Evolutionary conservation across 2,329 filamentous ascomycete species (phyloP).

Genomic region (Aspergillus quadricinctus): DNA sequence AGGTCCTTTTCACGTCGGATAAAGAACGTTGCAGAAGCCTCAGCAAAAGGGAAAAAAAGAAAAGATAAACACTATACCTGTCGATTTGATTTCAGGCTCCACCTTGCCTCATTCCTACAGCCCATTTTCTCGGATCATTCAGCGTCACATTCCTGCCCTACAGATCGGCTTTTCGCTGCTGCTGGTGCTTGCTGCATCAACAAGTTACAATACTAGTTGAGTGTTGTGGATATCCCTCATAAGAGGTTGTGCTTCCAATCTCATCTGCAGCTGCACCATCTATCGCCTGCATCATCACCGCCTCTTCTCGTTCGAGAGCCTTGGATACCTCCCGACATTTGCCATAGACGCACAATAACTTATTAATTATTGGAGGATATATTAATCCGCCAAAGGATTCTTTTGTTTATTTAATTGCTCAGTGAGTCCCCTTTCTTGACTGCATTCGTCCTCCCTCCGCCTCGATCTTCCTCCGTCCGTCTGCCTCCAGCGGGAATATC

Average conservation of each 20-base stretch:
- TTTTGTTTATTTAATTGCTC: slow-evolving; percentile 12
- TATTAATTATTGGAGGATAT: slow-evolving; percentile 8
- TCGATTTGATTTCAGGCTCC: slow-evolving; percentile 15
- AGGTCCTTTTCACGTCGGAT: not conserved
- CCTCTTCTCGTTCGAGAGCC: slow-evolving; percentile 22
- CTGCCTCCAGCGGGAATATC: not conserved
- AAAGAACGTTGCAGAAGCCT: slow-evolving; percentile 6
- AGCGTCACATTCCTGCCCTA: slow-evolving; percentile 26
- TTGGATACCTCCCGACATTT: slow-evolving; percentile 16
- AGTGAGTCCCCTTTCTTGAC: slow-evolving; percentile 12
- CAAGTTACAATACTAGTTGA: slow-evolving; percentile 11
- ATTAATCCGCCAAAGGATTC: not conserved
- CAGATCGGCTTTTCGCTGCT: slow-evolving; percentile 16
- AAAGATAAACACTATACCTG: slow-evolving; percentile 12
- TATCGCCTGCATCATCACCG: slow-evolving; percentile 21
- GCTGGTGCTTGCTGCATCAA: slow-evolving; percentile 9
- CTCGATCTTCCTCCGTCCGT: not conserved
- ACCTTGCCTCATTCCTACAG: slow-evolving; percentile 16
- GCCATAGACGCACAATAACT: slow-evolving; percentile 14
- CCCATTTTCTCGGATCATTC: slow-evolving; percentile 15
- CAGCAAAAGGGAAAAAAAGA: slow-evolving; percentile 4
- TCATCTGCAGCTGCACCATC: slow-evolving; percentile 29
- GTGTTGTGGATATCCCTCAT: slow-evolving; percentile 27
- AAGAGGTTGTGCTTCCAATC: slow-evolving; percentile 35
- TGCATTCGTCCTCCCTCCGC: not conserved